A percentile compares a stretch with the other conserved stretches of the same genome.
phyloP scores from a whole-genome alignment of 768 basidiomycete species.

The Thelephora aurantiotincta region DNA sequence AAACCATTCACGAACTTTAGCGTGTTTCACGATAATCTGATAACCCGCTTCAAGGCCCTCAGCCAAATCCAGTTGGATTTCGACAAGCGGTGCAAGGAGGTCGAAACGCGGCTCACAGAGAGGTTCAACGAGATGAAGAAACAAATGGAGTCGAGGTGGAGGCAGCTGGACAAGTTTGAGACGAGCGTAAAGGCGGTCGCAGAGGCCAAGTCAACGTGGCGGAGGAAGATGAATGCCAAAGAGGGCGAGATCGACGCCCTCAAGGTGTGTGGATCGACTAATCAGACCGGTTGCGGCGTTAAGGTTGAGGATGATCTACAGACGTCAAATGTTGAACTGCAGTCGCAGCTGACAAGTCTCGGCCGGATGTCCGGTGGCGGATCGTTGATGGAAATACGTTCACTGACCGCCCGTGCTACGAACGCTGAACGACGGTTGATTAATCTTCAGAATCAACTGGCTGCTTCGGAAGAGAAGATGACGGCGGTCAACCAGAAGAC shows the following conservation, averaged over 20 bases:
- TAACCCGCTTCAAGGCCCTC: constrained; percentile 73
- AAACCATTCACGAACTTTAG: constrained; percentile 90
- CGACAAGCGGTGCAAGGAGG: constrained; percentile 72
- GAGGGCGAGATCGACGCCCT: constrained; percentile 83
- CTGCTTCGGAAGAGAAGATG: constrained; percentile 75
- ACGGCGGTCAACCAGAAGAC: constrained; percentile 61
- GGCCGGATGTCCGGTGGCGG: constrained; percentile 40
- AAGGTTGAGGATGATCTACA: constrained; percentile 15
- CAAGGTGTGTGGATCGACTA: constrained; percentile 37
- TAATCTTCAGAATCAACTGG: constrained; percentile 73
- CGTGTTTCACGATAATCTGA: constrained; percentile 90
- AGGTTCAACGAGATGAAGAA: constrained; percentile 69
- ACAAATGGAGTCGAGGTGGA: constrained; percentile 80
- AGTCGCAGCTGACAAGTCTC: constrained; percentile 44
- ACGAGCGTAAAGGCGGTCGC: constrained; percentile 67
- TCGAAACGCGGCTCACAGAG: constrained; percentile 58
- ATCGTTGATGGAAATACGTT: constrained; percentile 57
- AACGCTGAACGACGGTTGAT: constrained; percentile 84
- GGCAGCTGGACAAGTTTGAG: constrained; percentile 89
- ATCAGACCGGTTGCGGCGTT: neutral
- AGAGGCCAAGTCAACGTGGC: constrained; percentile 74
- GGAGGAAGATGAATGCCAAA: constrained; percentile 65
- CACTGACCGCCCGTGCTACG: constrained; percentile 56
- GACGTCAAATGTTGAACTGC: constrained; percentile 63
- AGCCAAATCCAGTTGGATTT: constrained; percentile 78